Evolutionary conservation across 805 yeast species (phyloP).

Genomic region (Teunomyces lycoperdinae): DNA sequence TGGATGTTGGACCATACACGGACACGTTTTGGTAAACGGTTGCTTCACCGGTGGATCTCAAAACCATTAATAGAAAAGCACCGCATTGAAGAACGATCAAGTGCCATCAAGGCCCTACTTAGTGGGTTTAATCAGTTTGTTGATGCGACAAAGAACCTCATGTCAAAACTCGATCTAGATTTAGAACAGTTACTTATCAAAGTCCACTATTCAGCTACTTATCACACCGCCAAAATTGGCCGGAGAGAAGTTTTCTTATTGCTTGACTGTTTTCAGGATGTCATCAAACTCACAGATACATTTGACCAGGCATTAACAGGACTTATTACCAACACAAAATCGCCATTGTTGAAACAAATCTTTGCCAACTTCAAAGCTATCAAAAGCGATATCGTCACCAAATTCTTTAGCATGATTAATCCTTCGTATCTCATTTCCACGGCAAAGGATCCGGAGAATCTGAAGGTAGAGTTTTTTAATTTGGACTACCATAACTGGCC

Average conservation of each 20-base stretch:
- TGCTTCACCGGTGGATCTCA: slow-evolving; percentile 69
- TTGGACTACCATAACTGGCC: slow-evolving; percentile 32
- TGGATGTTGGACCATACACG: slow-evolving; percentile 82
- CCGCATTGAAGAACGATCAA: slow-evolving; percentile 57
- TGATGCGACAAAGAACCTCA: slow-evolving; percentile 27
- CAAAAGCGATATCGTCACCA: slow-evolving; percentile 25
- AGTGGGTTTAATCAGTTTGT: slow-evolving; percentile 29
- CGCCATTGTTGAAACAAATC: slow-evolving; percentile 32
- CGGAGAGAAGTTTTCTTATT: slow-evolving; percentile 31
- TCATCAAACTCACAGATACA: slow-evolving; percentile 22
- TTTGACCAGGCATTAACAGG: slow-evolving; percentile 39
- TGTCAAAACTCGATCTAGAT: slow-evolving; percentile 30
- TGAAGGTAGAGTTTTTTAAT: slow-evolving; percentile 45
- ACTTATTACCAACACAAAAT: slow-evolving; percentile 29
- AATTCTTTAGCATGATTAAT: slow-evolving; percentile 50
- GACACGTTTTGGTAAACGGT: slow-evolving; percentile 71
- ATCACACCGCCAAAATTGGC: slow-evolving; percentile 23
- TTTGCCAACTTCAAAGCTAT: slow-evolving; percentile 37
- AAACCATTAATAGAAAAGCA: slow-evolving; percentile 60
- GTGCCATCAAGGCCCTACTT: slow-evolving; percentile 45
- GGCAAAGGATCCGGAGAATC: slow-evolving; percentile 39
- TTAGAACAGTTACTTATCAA: slow-evolving; percentile 36
- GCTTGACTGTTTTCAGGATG: slow-evolving; percentile 28
- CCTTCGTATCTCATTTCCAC: slow-evolving; percentile 51
- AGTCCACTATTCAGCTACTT: slow-evolving; percentile 35